Conservation (phyloP, 768 basidiomycete genomes). For the Amanita polypyramis region DNA sequence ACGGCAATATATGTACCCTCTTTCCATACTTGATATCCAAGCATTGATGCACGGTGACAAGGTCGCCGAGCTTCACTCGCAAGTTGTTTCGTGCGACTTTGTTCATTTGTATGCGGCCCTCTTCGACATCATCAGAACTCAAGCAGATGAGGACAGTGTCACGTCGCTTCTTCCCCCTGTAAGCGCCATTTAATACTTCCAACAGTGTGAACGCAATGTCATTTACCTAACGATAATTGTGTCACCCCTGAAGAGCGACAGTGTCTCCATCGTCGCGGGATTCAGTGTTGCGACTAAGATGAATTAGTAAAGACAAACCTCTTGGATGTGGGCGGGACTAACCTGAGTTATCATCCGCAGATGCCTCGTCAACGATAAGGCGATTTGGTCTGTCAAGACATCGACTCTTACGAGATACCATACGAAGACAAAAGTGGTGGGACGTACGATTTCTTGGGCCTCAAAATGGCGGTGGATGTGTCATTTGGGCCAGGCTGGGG, state of each 20-base stretch:
- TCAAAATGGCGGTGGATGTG: conserved; percentile 86
- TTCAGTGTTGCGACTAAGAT: conserved; percentile 83
- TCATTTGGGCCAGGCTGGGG: conserved; percentile 85
- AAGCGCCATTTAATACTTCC: neutral
- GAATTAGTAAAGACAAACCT: neutral
- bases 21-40: conserved; percentile 99
- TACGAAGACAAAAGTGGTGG: conserved; percentile 3
- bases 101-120: conserved; percentile 97
- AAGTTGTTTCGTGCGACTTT: conserved; percentile 99
- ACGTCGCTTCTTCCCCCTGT: conserved; percentile 91
- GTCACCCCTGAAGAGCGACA: conserved; percentile 93
- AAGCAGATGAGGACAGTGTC: conserved; percentile 97
- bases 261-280: conserved; percentile 91
- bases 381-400: conserved; percentile 72
- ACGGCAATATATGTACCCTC: conserved; percentile 91
- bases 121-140: conserved; percentile 92
- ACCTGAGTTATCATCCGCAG: conserved; percentile 95
- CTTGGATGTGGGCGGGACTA: conserved; percentile 13
- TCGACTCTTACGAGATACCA: conserved; percentile 10
- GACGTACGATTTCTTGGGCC: conserved; percentile 95
- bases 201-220: neutral
- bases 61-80: conserved; percentile 93
- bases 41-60: conserved; percentile 93
- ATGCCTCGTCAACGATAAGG: conserved; percentile 91
- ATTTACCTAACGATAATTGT: conserved; percentile 83